Conservation (phyloP, 2,329 filamentous ascomycete genomes). For the Tolypocladium pustulatum region DNA sequence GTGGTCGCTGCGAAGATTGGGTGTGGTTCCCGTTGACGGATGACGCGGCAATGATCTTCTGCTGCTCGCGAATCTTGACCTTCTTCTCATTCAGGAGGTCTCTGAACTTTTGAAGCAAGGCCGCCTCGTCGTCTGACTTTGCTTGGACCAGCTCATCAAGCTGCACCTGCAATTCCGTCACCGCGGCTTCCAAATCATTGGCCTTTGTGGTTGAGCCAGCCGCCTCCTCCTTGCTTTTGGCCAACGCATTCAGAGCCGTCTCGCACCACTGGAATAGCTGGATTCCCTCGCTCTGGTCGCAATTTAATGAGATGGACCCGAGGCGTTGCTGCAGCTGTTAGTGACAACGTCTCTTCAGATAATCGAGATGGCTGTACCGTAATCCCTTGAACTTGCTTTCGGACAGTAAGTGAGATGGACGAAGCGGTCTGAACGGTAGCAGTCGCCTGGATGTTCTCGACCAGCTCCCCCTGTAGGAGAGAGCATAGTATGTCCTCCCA, state of each 20-base stretch:
- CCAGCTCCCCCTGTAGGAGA: slow-evolving; percentile 40
- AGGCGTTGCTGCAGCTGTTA: slow-evolving; percentile 48
- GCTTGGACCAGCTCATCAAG: slow-evolving; percentile 55
- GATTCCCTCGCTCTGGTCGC: slow-evolving; percentile 47
- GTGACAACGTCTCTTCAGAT: slow-evolving; percentile 3
- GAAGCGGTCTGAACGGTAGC: slow-evolving; percentile 45
- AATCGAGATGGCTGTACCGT: slow-evolving; percentile 37
- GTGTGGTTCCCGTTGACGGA: slow-evolving; percentile 20
- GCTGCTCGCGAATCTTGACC: slow-evolving; percentile 65
- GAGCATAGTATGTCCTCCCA: slow-evolving; percentile 54
- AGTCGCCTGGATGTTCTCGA: slow-evolving; percentile 46
- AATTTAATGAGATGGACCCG: slow-evolving; percentile 50
- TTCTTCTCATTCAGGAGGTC: slow-evolving; percentile 70
- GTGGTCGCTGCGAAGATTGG: slow-evolving; percentile 16
- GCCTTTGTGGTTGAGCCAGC: slow-evolving; percentile 29
- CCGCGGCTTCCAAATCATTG: slow-evolving; percentile 40
- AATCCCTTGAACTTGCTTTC: slow-evolving; percentile 57
- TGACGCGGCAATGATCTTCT: slow-evolving; percentile 43
- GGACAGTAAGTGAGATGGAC: slow-evolving; percentile 49
- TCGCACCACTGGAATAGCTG: slow-evolving; percentile 63
- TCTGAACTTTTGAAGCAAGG: slow-evolving; percentile 59
- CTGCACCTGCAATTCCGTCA: slow-evolving; percentile 49
- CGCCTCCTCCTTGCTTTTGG: slow-evolving; percentile 32
- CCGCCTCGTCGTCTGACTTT: slow-evolving; percentile 57
- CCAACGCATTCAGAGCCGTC: slow-evolving; percentile 39